phyloP scores from a whole-genome alignment of 345 rosid species.

The rapeseed (Brassica napus) region Da-Ae NC_063447.1:4465501-4466000 shows the following conservation, averaged over 20 bases:
- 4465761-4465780: conserved; percentile 69
- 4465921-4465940: conserved; percentile 77
- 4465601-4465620: conserved; percentile 45
- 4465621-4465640: conserved; percentile 40
- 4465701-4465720: background rate
- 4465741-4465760: conserved; percentile 41
- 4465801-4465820: conserved; percentile 45
- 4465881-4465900: conserved; percentile 87
- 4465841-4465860: conserved; percentile 71
- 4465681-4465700: conserved; percentile 68
- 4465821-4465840: conserved; percentile 58
- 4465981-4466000: conserved; percentile 9
- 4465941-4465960: conserved; percentile 51
- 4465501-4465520: conserved; percentile 69
- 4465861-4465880: conserved; percentile 64
- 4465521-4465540: conserved; percentile 59
- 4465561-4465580: conserved; percentile 71
- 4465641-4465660: conserved; percentile 46
- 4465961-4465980: background rate
- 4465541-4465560: conserved; percentile 81
- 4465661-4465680: conserved; percentile 72
- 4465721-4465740: background rate
- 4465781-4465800: conserved; percentile 64
- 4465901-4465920: conserved; percentile 87
- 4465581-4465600: conserved; percentile 54